These are phyloP conservation scores for Didymella exigua DNA, from an alignment of 2,329 filamentous ascomycete species.

Conservation along the genomic window DNA sequence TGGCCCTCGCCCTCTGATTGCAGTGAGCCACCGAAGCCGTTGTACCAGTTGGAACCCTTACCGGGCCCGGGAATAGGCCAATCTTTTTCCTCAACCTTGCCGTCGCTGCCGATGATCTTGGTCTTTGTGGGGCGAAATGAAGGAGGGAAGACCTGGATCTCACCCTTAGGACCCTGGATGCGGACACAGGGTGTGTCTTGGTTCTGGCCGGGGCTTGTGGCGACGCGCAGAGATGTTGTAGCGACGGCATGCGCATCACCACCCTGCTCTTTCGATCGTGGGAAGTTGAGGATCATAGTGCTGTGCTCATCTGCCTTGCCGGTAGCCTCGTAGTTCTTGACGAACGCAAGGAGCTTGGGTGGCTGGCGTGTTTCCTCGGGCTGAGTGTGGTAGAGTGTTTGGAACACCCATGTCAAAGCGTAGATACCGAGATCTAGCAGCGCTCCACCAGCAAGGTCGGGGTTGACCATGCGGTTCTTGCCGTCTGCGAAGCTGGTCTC, in stretches of 20 bases:
- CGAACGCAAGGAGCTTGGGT: slow-evolving; percentile 69
- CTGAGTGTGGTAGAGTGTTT: slow-evolving; percentile 83
- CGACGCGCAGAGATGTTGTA: slow-evolving; percentile 51
- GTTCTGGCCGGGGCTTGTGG: slow-evolving; percentile 62
- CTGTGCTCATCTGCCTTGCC: slow-evolving; percentile 80
- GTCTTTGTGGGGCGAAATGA: slow-evolving; percentile 72
- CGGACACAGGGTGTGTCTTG: slow-evolving; percentile 70
- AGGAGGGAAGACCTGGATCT: slow-evolving; percentile 78
- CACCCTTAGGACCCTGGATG: slow-evolving; percentile 79
- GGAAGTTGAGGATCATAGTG: slow-evolving; percentile 79
- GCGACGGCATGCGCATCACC: slow-evolving; percentile 73
- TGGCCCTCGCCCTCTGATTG: slow-evolving; percentile 67
- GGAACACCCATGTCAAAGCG: slow-evolving; percentile 87
- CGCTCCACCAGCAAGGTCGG: slow-evolving; percentile 79
- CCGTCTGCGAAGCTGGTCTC: slow-evolving; percentile 59
- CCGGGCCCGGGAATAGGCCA: slow-evolving; percentile 55
- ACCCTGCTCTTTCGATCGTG: slow-evolving; percentile 57
- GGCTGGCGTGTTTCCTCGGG: slow-evolving; percentile 65
- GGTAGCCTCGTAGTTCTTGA: slow-evolving; percentile 71
- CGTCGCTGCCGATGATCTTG: slow-evolving; percentile 62
- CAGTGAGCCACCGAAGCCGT: slow-evolving; percentile 51
- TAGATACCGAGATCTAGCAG: slow-evolving; percentile 88
- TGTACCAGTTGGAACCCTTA: slow-evolving; percentile 54
- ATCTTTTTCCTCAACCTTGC: slow-evolving; percentile 56
- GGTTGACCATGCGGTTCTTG: slow-evolving; percentile 79